Conservation (phyloP, 2,329 filamentous ascomycete genomes). For the Zelopaecilomyces penicillatus region DNA sequence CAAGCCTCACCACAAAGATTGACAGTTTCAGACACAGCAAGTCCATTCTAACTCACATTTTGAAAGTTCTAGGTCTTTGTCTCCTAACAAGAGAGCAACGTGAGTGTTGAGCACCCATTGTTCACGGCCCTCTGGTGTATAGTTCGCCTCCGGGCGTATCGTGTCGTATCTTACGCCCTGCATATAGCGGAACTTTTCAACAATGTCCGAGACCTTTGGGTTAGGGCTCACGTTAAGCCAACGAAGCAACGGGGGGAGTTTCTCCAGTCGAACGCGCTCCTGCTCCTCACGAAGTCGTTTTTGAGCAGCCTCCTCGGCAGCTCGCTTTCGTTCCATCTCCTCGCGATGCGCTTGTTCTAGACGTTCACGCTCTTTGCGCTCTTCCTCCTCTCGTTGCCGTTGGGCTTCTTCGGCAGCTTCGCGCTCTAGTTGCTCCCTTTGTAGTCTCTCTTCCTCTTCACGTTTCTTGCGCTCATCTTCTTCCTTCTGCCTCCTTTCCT, state of each 20-base stretch:
- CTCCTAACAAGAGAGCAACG: slow-evolving; percentile 53
- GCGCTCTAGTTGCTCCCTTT: slow-evolving; percentile 35
- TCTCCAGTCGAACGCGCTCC: slow-evolving; percentile 45
- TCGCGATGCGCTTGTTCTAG: slow-evolving; percentile 34
- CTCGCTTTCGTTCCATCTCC: slow-evolving; percentile 40
- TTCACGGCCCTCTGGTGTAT: slow-evolving; percentile 49
- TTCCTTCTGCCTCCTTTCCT: slow-evolving; percentile 30
- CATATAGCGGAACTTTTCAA: slow-evolving; percentile 47
- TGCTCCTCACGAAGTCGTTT: slow-evolving; percentile 45
- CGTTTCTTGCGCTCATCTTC: slow-evolving; percentile 26
- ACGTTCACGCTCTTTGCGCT: slow-evolving; percentile 42
- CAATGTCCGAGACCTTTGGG: slow-evolving; percentile 41
- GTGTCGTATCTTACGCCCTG: slow-evolving; percentile 58
- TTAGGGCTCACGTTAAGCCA: slow-evolving; percentile 50
- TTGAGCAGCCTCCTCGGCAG: slow-evolving; percentile 43
- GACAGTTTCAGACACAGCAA: neutral
- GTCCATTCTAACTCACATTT: slow-evolving; percentile 41
- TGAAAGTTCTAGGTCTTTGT: slow-evolving; percentile 53
- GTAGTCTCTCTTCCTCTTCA: slow-evolving; percentile 39
- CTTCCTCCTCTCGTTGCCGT: slow-evolving; percentile 44
- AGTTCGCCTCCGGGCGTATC: slow-evolving; percentile 44
- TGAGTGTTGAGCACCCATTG: slow-evolving; percentile 60
- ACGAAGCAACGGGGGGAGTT: slow-evolving; percentile 50
- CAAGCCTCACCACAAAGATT: neutral
- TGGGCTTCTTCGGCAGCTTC: slow-evolving; percentile 42